Conservation (phyloP, 73 alveolate species). For the Tetrahymena malaccensis region DNA sequence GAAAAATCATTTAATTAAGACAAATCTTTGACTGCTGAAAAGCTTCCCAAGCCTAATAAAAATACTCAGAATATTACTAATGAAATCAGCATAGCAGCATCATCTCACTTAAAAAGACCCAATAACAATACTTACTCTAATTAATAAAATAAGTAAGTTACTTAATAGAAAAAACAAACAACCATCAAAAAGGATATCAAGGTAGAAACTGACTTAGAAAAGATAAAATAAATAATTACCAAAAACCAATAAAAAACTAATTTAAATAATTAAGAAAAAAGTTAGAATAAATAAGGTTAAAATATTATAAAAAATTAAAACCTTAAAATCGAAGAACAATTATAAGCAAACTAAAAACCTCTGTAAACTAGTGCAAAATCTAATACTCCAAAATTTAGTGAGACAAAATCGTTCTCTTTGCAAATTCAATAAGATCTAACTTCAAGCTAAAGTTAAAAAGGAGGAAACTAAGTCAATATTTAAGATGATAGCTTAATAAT, state of each 20-base stretch:
- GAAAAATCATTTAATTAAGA: neutral
- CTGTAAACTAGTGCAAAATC: neutral
- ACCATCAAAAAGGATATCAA: neutral
- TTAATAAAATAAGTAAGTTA: neutral
- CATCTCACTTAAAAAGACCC: neutral
- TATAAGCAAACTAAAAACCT: neutral
- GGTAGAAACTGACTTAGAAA: neutral
- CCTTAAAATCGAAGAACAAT: neutral
- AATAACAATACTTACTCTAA: neutral
- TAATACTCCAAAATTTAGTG: neutral
- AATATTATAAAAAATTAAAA: neutral
- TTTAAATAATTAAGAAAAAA: neutral
- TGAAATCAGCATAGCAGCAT: neutral
- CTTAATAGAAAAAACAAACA: neutral
- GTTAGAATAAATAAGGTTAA: neutral
- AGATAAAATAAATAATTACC: neutral
- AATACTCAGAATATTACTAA: neutral
- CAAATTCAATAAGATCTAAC: neutral
- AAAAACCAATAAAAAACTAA: neutral
- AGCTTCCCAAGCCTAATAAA: neutral
- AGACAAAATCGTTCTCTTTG: neutral
- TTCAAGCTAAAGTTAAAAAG: neutral
- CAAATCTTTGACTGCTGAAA: neutral
- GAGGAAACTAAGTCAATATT: neutral
- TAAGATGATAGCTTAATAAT: neutral